Conservation (phyloP, 2,329 filamentous ascomycete species). For the Onygena corvina region DNA sequence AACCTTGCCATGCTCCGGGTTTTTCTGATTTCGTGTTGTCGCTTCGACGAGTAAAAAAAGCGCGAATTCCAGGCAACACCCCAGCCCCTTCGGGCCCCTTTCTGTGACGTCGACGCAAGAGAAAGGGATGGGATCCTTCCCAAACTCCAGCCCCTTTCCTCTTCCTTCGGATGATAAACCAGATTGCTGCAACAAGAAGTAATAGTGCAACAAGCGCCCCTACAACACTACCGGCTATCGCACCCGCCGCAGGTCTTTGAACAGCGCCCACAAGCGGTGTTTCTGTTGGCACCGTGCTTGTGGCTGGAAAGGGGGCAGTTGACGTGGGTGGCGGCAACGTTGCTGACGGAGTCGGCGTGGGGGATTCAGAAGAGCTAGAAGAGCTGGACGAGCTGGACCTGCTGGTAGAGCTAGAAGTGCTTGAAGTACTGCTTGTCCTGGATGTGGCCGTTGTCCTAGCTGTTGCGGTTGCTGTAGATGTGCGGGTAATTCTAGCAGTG, state of each 20-base stretch:
- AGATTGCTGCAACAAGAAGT: conserved; percentile 5
- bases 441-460: too few species aligned
- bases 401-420: too few species aligned
- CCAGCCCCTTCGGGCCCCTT: neutral
- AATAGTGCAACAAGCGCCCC: conserved; percentile 3
- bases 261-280: neutral
- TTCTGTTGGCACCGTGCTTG: neutral
- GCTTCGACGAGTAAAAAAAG: too few species aligned
- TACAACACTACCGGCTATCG: conserved; percentile 6
- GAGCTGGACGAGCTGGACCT: too few species aligned
- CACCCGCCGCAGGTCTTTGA: neutral
- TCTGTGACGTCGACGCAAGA: neutral
- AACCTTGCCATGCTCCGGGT: too few species aligned
- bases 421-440: too few species aligned
- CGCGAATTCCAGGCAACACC: too few species aligned
- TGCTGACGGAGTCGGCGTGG: too few species aligned
- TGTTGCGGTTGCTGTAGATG: neutral
- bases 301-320: neutral
- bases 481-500: neutral
- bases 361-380: too few species aligned
- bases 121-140: neutral
- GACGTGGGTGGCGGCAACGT: too few species aligned
- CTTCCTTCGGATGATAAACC: conserved; percentile 4
- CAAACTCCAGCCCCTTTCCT: conserved; percentile 4
- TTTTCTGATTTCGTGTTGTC: too few species aligned